These are phyloP conservation scores for Dactylella cylindrospora DNA, from an alignment of 2,329 filamentous ascomycete genomes.

Conservation along the genomic window DNA sequence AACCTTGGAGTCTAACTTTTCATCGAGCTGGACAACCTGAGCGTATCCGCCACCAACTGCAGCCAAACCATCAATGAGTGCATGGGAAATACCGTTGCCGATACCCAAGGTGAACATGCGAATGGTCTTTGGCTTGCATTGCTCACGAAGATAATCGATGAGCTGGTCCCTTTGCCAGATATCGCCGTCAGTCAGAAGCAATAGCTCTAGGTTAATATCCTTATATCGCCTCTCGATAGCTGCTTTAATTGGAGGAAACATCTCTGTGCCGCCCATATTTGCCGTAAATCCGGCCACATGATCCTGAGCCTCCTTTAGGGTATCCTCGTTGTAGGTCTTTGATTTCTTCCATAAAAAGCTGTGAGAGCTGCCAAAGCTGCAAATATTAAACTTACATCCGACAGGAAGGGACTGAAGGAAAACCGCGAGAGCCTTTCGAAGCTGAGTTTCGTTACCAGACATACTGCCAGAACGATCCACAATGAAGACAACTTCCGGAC, in stretches of 20 bases:
- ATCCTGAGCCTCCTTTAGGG: constrained; percentile 54
- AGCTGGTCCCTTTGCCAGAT: constrained; percentile 57
- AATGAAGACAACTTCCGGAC: constrained; percentile 69
- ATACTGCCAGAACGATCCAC: constrained; percentile 73
- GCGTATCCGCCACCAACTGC: constrained; percentile 61
- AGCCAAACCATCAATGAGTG: constrained; percentile 61
- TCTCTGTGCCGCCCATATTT: constrained; percentile 61
- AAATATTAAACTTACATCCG: constrained; percentile 69
- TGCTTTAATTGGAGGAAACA: constrained; percentile 55
- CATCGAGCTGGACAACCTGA: constrained; percentile 64
- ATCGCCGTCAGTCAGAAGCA: constrained; percentile 62
- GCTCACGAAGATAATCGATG: constrained; percentile 54
- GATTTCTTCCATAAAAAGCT: constrained; percentile 58
- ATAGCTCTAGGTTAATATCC: constrained; percentile 58
- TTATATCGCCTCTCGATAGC: constrained; percentile 45
- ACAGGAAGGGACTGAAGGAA: constrained; percentile 68
- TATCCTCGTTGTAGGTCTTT: constrained; percentile 55
- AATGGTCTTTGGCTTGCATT: constrained; percentile 52
- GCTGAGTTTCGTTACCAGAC: constrained; percentile 58
- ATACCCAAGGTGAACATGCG: constrained; percentile 62
- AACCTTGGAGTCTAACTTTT: constrained; percentile 69
- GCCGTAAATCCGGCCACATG: constrained; percentile 55
- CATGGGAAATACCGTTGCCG: constrained; percentile 57
- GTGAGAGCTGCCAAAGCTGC: constrained; percentile 62
- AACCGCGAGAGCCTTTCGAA: constrained; percentile 60